A percentile compares a stretch with the other conserved stretches of the same genome.
Evolutionary conservation across 2,329 filamentous ascomycete species (phyloP).

Genomic region (Colletotrichum filicis): DNA sequence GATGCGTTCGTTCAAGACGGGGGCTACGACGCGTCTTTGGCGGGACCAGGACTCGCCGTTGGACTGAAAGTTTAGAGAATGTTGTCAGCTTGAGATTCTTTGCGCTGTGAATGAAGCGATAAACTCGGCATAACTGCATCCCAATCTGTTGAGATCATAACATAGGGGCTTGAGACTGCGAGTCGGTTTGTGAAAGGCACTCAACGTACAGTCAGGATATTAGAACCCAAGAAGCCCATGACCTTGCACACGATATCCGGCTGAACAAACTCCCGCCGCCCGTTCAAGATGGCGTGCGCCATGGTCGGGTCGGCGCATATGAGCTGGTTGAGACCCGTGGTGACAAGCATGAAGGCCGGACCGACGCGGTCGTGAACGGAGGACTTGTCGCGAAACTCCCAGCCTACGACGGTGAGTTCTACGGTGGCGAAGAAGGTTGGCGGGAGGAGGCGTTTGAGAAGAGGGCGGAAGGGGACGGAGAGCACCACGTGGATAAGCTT

Average conservation of each 20-base stretch:
- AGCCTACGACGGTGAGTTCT: slow-evolving; percentile 43
- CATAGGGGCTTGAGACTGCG: too few species aligned
- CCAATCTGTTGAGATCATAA: too few species aligned
- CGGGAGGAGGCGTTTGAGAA: slow-evolving; percentile 41
- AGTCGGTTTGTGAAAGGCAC: background rate
- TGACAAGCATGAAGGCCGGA: slow-evolving; percentile 45
- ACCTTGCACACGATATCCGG: slow-evolving; percentile 40
- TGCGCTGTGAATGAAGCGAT: too few species aligned
- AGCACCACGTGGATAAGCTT: slow-evolving; percentile 32
- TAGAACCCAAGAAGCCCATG: slow-evolving; percentile 47
- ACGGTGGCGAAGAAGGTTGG: slow-evolving; percentile 39
- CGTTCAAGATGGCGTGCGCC: slow-evolving; percentile 42
- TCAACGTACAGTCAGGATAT: slow-evolving; percentile 44
- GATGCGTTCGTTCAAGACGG: slow-evolving; percentile 49
- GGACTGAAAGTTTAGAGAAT: background rate
- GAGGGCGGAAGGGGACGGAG: slow-evolving; percentile 37
- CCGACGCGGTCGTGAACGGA: slow-evolving; percentile 42
- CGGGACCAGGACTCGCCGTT: slow-evolving; percentile 44
- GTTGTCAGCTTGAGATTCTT: background rate
- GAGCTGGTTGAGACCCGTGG: slow-evolving; percentile 35
- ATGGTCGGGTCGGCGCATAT: slow-evolving; percentile 45
- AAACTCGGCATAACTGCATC: too few species aligned
- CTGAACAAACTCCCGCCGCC: slow-evolving; percentile 48
- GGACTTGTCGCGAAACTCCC: slow-evolving; percentile 45
- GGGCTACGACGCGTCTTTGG: slow-evolving; percentile 48